These are phyloP conservation scores for Lasiosphaeria miniovina DNA, from an alignment of 495 filamentous ascomycete species.

Conservation along the genomic window DNA sequence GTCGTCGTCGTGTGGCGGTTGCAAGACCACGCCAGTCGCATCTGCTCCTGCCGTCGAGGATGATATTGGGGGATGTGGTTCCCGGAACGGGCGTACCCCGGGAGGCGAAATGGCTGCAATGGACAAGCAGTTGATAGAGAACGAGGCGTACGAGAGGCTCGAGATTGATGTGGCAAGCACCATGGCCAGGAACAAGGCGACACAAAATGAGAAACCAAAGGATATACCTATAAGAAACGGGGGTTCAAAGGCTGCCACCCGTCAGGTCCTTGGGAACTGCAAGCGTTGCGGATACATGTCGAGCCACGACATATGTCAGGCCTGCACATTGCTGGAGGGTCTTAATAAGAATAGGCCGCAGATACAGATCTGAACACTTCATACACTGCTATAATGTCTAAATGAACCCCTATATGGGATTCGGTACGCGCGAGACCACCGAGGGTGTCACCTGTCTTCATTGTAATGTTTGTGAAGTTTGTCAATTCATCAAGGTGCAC, in stretches of 20 bases:
- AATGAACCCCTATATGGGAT: background rate
- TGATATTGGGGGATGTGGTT: slow-evolving; percentile 70
- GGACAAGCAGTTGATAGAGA: slow-evolving; percentile 72
- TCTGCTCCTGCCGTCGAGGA: slow-evolving; percentile 53
- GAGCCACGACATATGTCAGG: slow-evolving; percentile 92
- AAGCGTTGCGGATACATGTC: slow-evolving; percentile 91
- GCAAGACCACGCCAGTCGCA: slow-evolving; percentile 37
- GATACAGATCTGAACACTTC: slow-evolving; percentile 56
- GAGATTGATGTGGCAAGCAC: slow-evolving; percentile 69
- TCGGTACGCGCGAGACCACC: background rate
- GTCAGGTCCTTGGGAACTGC: slow-evolving; percentile 81
- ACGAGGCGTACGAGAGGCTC: slow-evolving; percentile 59
- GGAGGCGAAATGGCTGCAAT: slow-evolving; percentile 91
- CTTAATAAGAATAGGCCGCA: slow-evolving; percentile 87
- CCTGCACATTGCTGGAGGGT: slow-evolving; percentile 84
- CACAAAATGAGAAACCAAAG: slow-evolving; percentile 11
- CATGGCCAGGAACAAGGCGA: slow-evolving; percentile 20
- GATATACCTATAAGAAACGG: slow-evolving; percentile 20
- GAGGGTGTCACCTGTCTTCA: too few species aligned
- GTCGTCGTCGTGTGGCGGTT: slow-evolving; percentile 32
- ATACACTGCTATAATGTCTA: slow-evolving; percentile 7
- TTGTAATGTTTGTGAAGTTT: background rate
- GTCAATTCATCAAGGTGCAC: too few species aligned
- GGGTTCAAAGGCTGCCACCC: slow-evolving; percentile 27
- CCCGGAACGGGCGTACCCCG: slow-evolving; percentile 61